Evolutionary conservation across 345 rosid species (phyloP).

Genomic region (Clausena lansium): DNA sequence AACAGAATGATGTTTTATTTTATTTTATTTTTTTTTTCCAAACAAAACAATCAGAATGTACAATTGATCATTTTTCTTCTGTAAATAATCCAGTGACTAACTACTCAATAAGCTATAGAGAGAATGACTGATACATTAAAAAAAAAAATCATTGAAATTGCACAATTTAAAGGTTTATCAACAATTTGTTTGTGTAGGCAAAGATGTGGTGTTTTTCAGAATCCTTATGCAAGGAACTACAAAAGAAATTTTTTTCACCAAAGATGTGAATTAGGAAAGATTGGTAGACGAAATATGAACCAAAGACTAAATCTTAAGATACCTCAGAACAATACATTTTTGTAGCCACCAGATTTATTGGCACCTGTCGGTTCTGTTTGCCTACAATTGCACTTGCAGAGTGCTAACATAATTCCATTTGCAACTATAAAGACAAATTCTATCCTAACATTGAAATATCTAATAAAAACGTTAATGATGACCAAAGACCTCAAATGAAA

Average conservation of each 20-base stretch:
- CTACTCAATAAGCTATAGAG: no score
- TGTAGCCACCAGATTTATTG: neutral
- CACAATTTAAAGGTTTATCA: no score
- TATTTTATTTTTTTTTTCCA: no score
- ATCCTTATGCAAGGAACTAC: neutral
- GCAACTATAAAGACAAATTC: neutral
- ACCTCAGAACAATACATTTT: neutral
- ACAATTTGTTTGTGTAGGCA: no score
- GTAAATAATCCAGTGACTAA: no score
- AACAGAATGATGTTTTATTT: neutral
- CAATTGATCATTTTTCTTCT: no score
- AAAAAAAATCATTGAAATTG: no score
- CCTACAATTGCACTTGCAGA: neutral
- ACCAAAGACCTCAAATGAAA: neutral
- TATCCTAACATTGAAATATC: neutral
- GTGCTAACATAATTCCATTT: neutral
- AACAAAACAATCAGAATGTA: no score
- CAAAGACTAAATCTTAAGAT: neutral
- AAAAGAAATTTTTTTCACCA: neutral
- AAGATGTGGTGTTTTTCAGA: no score
- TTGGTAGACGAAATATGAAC: neutral
- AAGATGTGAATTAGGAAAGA: neutral
- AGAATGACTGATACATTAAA: no score
- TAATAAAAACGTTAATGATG: neutral
- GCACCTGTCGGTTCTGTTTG: neutral